A percentile compares a stretch with the other conserved stretches of the same genome.
Evolutionary conservation across 441 rosid genomes (phyloP).

Genomic region (Eutrema salsugineum): DNA sequence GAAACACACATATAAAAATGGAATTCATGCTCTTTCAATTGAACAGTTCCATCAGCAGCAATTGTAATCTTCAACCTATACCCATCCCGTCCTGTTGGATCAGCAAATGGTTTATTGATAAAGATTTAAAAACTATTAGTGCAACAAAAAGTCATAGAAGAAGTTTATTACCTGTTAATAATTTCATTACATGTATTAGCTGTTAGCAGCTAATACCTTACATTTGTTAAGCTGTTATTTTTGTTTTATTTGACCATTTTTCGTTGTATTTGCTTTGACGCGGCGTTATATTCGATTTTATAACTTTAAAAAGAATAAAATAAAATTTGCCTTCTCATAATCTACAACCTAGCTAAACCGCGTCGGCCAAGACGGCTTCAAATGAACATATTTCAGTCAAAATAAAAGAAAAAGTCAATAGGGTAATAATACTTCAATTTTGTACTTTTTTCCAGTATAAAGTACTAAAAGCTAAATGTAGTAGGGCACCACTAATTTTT

Average conservation of each 20-base stretch:
- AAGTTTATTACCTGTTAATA: too few species aligned
- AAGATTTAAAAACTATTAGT: not conserved
- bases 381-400: not conserved
- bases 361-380: slow-evolving; percentile 18
- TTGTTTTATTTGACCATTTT: not conserved
- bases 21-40: slow-evolving; percentile 9
- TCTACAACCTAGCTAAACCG: slow-evolving; percentile 16
- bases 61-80: not conserved
- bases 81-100: slow-evolving; percentile 3
- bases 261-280: slow-evolving; percentile 4
- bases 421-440: not conserved
- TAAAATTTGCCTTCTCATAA: not conserved
- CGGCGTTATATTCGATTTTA: not conserved
- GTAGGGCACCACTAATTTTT: slow-evolving; percentile 11
- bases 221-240: not conserved
- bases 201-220: not conserved
- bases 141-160: not conserved
- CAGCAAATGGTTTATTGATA: not conserved
- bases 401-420: not conserved
- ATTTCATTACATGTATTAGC: too few species aligned
- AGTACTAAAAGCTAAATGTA: not conserved
- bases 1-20: slow-evolving; percentile 16
- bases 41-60: not conserved
- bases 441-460: not conserved
- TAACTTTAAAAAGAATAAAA: not conserved